Base-by-base conservation (phyloP, 2,329 filamentous ascomycete genomes). In the Dactylellina leptospora region DNA sequence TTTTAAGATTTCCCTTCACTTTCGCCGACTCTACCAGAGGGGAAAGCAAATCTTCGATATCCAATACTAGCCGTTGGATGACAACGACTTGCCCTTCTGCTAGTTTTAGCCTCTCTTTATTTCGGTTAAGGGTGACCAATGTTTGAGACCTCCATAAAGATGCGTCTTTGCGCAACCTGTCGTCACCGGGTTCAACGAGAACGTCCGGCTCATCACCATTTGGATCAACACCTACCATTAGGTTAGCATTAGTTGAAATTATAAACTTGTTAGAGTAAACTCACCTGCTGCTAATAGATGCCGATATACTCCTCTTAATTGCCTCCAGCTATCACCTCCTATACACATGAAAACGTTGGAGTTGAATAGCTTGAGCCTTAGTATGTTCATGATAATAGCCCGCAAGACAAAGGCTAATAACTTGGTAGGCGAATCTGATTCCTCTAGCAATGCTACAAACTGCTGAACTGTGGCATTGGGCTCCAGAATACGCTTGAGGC, bases 111-210 rank as follows among this genome's bases (percentile, higher is more conserved):
- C 69, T 20, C 6, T 73, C 69, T 25, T 50, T 60, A 25, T 73
- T 66, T 36, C 55, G 53, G 20, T 66, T 38, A 6, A 73, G 30
- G 1, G 55, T 66, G 13, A 61, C 38, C 22, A 73, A 42, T 6
- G 69, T 66, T 51, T 73, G 69, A n/a, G 69, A 73, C 16, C 69
- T 53, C 69, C 69, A 73, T 51, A 73, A 28, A 9, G 69, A 73
- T 13, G 69, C 69, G 33, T 73, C 69, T 38, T 60, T 59, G 16
- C 61, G 59, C 23, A 47, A 23, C 20, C 47, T 54, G 55, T 64
- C 56, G 30, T 71, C 53, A 1, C 58, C 58, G 23, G 66, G 66
- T 10, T 28, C 44, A 23, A 71, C 66, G 4, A 63, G 36, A n/a
- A 71, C 38, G 13, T 71, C 66, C 9, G 51, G 58, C 36, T 58